These are phyloP conservation scores for Monascus purpureus DNA, from an alignment of 495 filamentous ascomycete genomes.

Conservation along the genomic window DNA sequence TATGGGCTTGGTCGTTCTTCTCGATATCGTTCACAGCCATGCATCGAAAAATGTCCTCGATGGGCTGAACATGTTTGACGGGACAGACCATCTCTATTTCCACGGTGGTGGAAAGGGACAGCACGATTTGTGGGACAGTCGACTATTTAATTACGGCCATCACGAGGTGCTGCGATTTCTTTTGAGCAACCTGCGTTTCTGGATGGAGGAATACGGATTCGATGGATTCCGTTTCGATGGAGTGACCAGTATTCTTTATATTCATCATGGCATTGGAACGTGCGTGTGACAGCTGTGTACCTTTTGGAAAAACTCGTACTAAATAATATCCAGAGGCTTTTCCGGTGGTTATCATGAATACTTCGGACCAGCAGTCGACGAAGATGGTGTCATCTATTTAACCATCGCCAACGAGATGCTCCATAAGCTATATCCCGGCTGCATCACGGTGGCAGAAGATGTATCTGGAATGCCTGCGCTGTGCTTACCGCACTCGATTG, in stretches of 20 bases:
- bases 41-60: conserved; percentile 94
- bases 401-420: conserved; percentile 97
- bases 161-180: conserved; percentile 93
- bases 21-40: conserved; percentile 96
- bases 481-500: conserved; percentile 70
- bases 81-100: conserved; percentile 90
- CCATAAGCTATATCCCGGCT: conserved; percentile 70
- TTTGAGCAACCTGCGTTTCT: conserved; percentile 89
- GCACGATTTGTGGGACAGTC: conserved; percentile 90
- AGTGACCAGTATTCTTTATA: conserved; percentile 95
- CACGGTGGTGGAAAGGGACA: conserved; percentile 69
- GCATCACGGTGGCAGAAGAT: conserved; percentile 88
- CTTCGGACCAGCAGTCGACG: conserved; percentile 83
- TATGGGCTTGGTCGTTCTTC: conserved; percentile 77
- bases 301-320: no score
- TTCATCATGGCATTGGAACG: conserved; percentile 95
- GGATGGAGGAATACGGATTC: conserved; percentile 97
- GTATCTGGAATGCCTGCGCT: conserved; percentile 96
- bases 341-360: conserved; percentile 98
- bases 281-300: conserved; percentile 34
- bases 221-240: conserved; percentile 97
- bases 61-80: conserved; percentile 89
- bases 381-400: conserved; percentile 89
- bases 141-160: conserved; percentile 90
- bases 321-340: conserved; percentile 53